Base-by-base conservation (phyloP, 805 yeast species). In the Candida railenensis region DNA sequence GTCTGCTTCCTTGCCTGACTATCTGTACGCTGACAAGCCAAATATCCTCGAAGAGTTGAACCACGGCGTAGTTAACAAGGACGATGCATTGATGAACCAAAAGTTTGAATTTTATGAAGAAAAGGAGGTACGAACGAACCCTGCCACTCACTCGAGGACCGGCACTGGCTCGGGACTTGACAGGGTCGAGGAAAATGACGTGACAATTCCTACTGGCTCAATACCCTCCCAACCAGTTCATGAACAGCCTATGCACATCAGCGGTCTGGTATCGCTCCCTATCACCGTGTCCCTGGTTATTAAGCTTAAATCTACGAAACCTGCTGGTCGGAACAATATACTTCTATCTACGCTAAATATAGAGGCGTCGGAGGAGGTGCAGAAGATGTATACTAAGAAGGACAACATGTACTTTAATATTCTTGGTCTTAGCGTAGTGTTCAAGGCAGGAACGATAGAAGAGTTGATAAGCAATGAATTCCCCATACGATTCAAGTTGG, bases 341-440 rank as follows among this genome's bases (percentile, higher is more conserved):
- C 53, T 80, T 1, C 56, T 80, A n/a, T 71, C 81, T 1, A 73
- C 79, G 0, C 57, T 80, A 39, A 78, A 73, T 44, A 58, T 80
- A 9, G 81, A 77, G 47, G 63, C 73, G 2, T 69, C 81, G 1
- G 76, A 73, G 2, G 73, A 61, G 30, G 58, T 78, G 14, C 58
- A 55, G 37, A 52, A 49, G 11, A 44, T 47, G 8, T 41, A 46
- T 14, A 28, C 40, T 9, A 11, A 40, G 41, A 49, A 51, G 40
- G 45, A 52, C 11, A 43, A 40, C 20, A 59, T 55, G 47, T 43
- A 30, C 37, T 59, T 63, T 45, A 53, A 56, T 32, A 61, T 68
- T 16, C 34, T 55, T 33, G 52, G 57, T 36, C 43, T 66, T 16
- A 43, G 48, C 1, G 53, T 65, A 39, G 57, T 54, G n/a, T 63